These are phyloP conservation scores for Sugiyamaella lignohabitans DNA, from an alignment of 805 yeast species.

Conservation along the genomic window DNA sequence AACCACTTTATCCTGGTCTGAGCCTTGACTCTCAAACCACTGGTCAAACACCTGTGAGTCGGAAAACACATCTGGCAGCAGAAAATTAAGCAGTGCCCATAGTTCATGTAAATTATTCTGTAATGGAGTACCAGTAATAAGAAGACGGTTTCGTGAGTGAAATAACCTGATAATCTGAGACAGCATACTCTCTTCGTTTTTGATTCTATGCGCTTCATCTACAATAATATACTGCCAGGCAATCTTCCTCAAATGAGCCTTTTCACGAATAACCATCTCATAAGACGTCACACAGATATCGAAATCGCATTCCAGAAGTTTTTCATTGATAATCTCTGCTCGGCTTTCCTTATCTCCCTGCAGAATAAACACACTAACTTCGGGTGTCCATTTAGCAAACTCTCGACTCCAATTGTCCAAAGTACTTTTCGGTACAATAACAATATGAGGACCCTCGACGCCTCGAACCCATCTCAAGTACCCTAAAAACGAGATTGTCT, in stretches of 20 bases:
- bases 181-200: slow-evolving; percentile 85
- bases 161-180: slow-evolving; percentile 87
- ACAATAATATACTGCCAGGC: slow-evolving; percentile 92
- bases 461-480: slow-evolving; percentile 69
- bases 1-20: slow-evolving; percentile 71
- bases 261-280: slow-evolving; percentile 89
- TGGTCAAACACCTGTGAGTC: slow-evolving; percentile 86
- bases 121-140: slow-evolving; percentile 93
- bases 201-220: slow-evolving; percentile 95
- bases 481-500: slow-evolving; percentile 88
- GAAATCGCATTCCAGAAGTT: slow-evolving; percentile 64
- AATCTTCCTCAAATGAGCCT: slow-evolving; percentile 65
- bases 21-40: slow-evolving; percentile 61
- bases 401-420: slow-evolving; percentile 95
- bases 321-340: slow-evolving; percentile 47
- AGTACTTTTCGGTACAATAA: slow-evolving; percentile 93
- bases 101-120: slow-evolving; percentile 93
- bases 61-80: slow-evolving; percentile 91
- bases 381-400: slow-evolving; percentile 92
- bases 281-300: slow-evolving; percentile 88
- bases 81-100: slow-evolving; percentile 89
- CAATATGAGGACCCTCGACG: slow-evolving; percentile 82
- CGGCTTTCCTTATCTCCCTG: slow-evolving; percentile 86
- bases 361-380: slow-evolving; percentile 72
- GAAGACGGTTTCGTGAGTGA: slow-evolving; percentile 73